Conservation (phyloP, 2,329 filamentous ascomycete species). For the Trichophyton rubrum region DNA sequence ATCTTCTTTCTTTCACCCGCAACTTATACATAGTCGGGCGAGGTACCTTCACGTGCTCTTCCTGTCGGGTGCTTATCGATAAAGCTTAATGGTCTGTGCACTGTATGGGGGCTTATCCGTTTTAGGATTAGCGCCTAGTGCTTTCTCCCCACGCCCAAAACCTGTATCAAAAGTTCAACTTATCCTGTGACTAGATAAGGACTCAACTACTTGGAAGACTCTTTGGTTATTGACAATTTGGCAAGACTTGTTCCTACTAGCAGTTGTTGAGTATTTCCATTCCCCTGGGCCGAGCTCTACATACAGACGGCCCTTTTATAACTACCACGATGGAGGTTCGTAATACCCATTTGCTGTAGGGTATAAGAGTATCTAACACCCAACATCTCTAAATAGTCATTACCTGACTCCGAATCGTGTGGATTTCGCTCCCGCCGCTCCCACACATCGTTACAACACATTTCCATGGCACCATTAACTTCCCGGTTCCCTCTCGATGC, state of each 20-base stretch:
- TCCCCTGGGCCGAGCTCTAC: not conserved
- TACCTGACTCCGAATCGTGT: constrained; percentile 18
- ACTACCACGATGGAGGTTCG: not conserved
- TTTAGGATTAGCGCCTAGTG: not conserved
- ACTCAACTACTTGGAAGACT: not conserved
- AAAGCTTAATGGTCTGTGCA: not conserved
- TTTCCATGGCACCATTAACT: constrained; percentile 49
- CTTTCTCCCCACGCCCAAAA: not conserved
- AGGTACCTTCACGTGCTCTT: not conserved
- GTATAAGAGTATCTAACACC: not conserved
- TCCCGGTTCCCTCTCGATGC: constrained; percentile 41
- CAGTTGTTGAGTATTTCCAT: not conserved
- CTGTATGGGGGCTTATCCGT: not conserved
- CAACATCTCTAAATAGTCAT: constrained; percentile 3
- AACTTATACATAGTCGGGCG: not conserved
- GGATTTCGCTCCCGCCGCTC: constrained; percentile 39
- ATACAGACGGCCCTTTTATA: not conserved
- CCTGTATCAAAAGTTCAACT: not conserved
- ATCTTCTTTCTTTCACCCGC: not conserved
- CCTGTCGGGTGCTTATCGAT: not conserved
- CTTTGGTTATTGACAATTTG: not conserved
- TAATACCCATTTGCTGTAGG: not conserved
- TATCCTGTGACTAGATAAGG: not conserved
- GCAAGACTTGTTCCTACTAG: not conserved
- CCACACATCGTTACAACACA: constrained; percentile 46